Conservation (phyloP, 2,329 filamentous ascomycete species). For the Cladophialophora psammophila region DNA sequence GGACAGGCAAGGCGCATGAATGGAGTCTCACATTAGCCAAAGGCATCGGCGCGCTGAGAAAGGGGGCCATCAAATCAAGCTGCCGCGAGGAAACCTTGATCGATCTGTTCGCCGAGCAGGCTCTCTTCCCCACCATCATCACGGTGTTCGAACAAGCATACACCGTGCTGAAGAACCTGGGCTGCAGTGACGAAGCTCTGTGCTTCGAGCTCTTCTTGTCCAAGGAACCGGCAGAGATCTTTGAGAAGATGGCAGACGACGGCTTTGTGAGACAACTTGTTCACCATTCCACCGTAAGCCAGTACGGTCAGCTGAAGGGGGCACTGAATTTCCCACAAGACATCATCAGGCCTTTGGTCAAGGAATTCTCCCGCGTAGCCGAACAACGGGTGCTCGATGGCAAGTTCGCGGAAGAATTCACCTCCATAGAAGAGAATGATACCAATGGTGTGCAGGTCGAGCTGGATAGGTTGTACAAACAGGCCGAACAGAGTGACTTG, state of each 20-base stretch:
- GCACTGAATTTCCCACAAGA: constrained; percentile 40
- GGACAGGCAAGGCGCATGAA: constrained; percentile 35
- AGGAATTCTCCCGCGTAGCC: constrained; percentile 36
- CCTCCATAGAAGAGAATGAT: constrained; percentile 20
- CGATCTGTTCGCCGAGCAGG: constrained; percentile 41
- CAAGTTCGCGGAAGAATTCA: constrained; percentile 34
- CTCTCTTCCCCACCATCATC: constrained; percentile 39
- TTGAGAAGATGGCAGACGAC: constrained; percentile 39
- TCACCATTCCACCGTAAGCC: constrained; percentile 38
- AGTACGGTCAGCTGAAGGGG: constrained; percentile 41
- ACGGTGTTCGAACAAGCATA: constrained; percentile 39
- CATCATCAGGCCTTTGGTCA: constrained; percentile 48
- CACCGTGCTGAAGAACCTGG: constrained; percentile 34
- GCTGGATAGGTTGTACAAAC: constrained; percentile 26
- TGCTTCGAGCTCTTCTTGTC: constrained; percentile 40
- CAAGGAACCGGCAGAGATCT: constrained; percentile 40
- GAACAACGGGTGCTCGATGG: constrained; percentile 32
- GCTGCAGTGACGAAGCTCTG: constrained; percentile 38
- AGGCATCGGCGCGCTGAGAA: constrained; percentile 36
- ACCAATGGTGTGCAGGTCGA: constrained; percentile 25
- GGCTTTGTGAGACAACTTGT: constrained; percentile 38
- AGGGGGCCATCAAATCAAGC: constrained; percentile 36
- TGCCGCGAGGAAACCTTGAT: constrained; percentile 40
- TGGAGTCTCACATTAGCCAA: constrained; percentile 32
- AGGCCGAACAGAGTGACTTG: constrained; percentile 20